phyloP scores from a whole-genome alignment of 768 basidiomycete genomes.

The Termitomyces sp. region DNA sequence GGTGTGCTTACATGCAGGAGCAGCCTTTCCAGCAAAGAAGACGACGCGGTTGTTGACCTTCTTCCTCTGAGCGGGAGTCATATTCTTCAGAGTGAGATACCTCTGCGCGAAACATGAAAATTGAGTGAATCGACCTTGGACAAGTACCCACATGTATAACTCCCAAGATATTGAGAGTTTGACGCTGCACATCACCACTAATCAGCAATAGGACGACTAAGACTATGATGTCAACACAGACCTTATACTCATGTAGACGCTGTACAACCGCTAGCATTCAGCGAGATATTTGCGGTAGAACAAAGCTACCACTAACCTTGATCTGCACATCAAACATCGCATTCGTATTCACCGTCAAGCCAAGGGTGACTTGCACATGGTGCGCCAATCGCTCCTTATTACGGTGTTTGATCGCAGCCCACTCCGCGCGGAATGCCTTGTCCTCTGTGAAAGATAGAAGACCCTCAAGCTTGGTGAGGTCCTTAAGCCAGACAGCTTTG shows the following conservation, averaged over 20 bases:
- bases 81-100: constrained; percentile 74
- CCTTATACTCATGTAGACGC: constrained; percentile 93
- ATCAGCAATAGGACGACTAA: background rate
- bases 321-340: constrained; percentile 93
- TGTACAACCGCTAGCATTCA: constrained; percentile 19
- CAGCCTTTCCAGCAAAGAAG: constrained; percentile 98
- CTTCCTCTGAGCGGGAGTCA: constrained; percentile 75
- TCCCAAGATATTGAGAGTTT: constrained; percentile 90
- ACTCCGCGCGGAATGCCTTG: constrained; percentile 68
- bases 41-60: constrained; percentile 81
- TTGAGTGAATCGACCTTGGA: background rate
- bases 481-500: constrained; percentile 80
- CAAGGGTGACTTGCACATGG: constrained; percentile 66
- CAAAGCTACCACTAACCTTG: constrained; percentile 39
- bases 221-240: constrained; percentile 12
- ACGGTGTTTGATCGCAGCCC: constrained; percentile 79
- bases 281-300: background rate
- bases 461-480: constrained; percentile 73
- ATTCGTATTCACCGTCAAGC: constrained; percentile 63
- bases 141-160: constrained; percentile 65
- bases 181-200: constrained; percentile 48
- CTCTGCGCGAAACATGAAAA: constrained; percentile 38
- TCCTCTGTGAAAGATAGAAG: constrained; percentile 71
- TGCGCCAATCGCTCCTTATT: constrained; percentile 90
- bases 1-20: constrained; percentile 70